Evolutionary conservation across 345 rosid genomes (phyloP), one percentile per base, ranked within the genome.

Genomic region (Euphorbia lathyris): DNA sequence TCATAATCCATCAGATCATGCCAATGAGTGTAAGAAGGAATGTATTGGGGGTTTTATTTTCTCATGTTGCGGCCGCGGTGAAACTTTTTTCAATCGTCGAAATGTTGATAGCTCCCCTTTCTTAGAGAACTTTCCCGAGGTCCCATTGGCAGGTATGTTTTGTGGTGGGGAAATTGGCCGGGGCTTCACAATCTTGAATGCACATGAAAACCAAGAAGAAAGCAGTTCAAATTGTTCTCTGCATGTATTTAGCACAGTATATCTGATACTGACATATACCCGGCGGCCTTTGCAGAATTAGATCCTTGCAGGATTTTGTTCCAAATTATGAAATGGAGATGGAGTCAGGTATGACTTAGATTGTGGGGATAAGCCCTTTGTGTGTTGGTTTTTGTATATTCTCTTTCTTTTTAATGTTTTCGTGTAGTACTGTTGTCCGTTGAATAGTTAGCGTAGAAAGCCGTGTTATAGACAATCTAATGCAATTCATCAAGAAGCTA

Each of bases 81-180:
- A 72, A 8, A 72, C 83, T 0, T 85, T 86, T 83, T 85, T 85
- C 45, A 82, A 76, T 23, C 63, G 70, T 6, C 66, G 1, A 53
- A 75, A 87, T 16, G 83, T 78, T 0, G 87, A 93, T 55, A 80
- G 85, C 77, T 82, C 79, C 9, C 97, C 97, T 1, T 76, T 93
- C 65, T 29, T 75, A 67, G 86, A 89, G 56, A 91, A 86, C 83
- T 91, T 86, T 61, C 91, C 97, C 0, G 84, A 60, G 61, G 78
- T 77, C 60, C 93, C 89, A 0, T 10, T 84, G 55, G 89, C 87
- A 0, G 97, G 97, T 76, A 74, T 83, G 59, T 88, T 80, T 66
- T 88, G 97, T 19, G 52, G 69, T 0, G 93, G 96, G 67, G 97
- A 93, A 72, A 86, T 91, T 4, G 87, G 87, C 4, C 86, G 93